Evolutionary conservation across 2,329 filamentous ascomycete species (phyloP), one percentile per base, ranked within the genome.

Genomic region (Botrytis sinoallii): DNA sequence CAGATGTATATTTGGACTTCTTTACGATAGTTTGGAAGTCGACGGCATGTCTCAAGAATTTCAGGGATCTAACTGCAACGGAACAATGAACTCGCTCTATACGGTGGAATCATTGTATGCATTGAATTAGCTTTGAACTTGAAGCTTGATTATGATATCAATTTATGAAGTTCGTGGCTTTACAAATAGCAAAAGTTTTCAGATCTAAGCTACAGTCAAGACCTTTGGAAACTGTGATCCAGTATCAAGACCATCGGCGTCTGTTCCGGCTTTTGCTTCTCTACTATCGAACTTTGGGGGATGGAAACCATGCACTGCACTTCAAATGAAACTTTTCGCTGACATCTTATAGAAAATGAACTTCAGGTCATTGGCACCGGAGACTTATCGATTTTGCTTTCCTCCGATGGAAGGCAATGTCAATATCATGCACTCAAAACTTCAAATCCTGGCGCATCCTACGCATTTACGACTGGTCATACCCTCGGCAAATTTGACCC

Each of bases 341-440:
- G 46, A 68, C 46, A 5, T 44, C n/a, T 25, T 48, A 48, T 73
- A 88, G 86, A 87, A 87, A 82, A 79, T 83, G 57, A 81, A 83
- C 38, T 88, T 88, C 81, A 83, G 81, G 46, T 81, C 80, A 42
- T 88, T 87, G 74, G 85, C 84, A 16, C 88, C 88, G 29, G 76
- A 79, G n/a, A 84, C 87, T 69, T 85, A 97, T 72, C 88, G 88
- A 32, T 91, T 91, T 72, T 94, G 93, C 80, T 97, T 98, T 80
- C 95, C 95, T 25, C 87, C 75, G 88, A 3, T 98, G 93, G 85
- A 89, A 59, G 88, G 89, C 2, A 85, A 88, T 65, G 83, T 89
- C 9, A 91, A 90, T 38, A 90, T 87, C 78, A 97, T 98, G 94
- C 96, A 98, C 82, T 97, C 94, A 68, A 98, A 99, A 81, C 85